Conservation (phyloP, 1,284 basidiomycete genomes). For the Rhodotorula sp. region DNA sequence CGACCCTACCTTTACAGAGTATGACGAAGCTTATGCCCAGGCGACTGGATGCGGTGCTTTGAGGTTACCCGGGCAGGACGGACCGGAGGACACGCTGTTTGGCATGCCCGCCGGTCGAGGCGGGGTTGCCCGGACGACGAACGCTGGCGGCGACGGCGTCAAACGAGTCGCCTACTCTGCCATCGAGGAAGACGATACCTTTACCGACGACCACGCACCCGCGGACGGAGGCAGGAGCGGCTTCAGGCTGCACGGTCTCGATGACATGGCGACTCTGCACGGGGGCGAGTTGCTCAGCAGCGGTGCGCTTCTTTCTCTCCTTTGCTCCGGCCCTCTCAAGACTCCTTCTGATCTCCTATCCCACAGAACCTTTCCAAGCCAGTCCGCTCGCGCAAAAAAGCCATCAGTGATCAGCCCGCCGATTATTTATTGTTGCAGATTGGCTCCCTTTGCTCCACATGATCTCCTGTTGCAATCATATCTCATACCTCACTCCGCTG, state of each 20-base stretch:
- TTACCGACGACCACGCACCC: slow-evolving; percentile 20
- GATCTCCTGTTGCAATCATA: background rate
- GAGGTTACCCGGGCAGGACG: slow-evolving; percentile 25
- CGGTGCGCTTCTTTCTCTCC: slow-evolving; percentile 4
- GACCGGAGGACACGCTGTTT: slow-evolving; percentile 40
- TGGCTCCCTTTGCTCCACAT: too few relatives aligned
- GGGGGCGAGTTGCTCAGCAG: slow-evolving; percentile 41
- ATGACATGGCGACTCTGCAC: slow-evolving; percentile 43
- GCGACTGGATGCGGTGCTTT: slow-evolving; percentile 9
- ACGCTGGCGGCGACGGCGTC: background rate
- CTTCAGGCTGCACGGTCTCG: slow-evolving; percentile 38
- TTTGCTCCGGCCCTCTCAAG: too few relatives aligned
- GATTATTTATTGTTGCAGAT: too few relatives aligned
- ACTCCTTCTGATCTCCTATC: background rate
- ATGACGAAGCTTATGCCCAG: slow-evolving; percentile 3
- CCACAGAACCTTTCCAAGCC: slow-evolving; percentile 37
- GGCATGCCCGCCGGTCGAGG: slow-evolving; percentile 22
- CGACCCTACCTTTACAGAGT: slow-evolving; percentile 9
- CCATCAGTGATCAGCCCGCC: background rate
- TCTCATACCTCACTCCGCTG: too few relatives aligned
- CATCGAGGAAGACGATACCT: background rate
- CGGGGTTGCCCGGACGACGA: background rate
- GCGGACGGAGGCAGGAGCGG: slow-evolving; percentile 18
- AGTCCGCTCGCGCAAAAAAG: slow-evolving; percentile 30
- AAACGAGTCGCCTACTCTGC: slow-evolving; percentile 13